Conservation (phyloP, 805 yeast species). For the Candida yuanshanica region DNA sequence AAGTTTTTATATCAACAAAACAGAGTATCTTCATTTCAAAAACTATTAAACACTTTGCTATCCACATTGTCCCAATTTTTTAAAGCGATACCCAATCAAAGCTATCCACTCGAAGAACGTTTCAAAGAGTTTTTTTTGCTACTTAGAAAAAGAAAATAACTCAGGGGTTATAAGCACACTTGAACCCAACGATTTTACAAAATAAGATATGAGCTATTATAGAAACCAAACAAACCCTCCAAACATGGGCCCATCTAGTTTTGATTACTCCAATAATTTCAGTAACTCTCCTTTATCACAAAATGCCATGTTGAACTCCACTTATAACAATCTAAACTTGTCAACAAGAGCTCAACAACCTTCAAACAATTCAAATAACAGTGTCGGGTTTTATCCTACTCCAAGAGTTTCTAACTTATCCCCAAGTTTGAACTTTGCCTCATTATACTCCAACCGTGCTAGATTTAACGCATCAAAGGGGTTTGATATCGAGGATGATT, state of each 20-base stretch:
- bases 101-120: too few relatives aligned
- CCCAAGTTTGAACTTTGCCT: slow-evolving; percentile 21
- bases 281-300: slow-evolving; percentile 2
- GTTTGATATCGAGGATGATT: slow-evolving; percentile 57
- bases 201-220: slow-evolving; percentile 1
- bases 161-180: not conserved
- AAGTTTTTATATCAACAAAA: too few relatives aligned
- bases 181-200: not conserved
- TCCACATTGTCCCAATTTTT: too few relatives aligned
- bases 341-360: slow-evolving; percentile 9
- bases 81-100: too few relatives aligned
- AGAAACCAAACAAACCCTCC: not conserved
- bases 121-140: too few relatives aligned
- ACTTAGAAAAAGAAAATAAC: too few relatives aligned
- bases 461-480: slow-evolving; percentile 54
- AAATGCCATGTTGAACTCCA: not conserved
- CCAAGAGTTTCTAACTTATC: slow-evolving; percentile 16
- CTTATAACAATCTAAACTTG: slow-evolving; percentile 18
- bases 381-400: slow-evolving; percentile 11
- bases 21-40: too few relatives aligned
- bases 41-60: too few relatives aligned
- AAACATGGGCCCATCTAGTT: not conserved
- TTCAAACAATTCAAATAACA: not conserved
- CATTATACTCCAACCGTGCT: slow-evolving; percentile 44
- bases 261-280: not conserved